Conservation (phyloP, 2,329 filamentous ascomycete species). For the Alternaria solani region DNA sequence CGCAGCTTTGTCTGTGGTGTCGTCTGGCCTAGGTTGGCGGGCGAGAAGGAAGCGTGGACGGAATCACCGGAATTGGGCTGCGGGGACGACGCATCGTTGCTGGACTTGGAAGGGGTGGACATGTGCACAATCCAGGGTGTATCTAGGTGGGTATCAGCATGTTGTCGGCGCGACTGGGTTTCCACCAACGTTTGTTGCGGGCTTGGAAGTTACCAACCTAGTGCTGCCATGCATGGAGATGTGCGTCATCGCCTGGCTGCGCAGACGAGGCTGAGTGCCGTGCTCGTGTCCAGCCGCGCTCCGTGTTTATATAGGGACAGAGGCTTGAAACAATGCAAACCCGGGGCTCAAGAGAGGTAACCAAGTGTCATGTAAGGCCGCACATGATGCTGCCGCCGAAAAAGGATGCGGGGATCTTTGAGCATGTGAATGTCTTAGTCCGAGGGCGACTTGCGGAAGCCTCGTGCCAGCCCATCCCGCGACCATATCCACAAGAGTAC, state of each 20-base stretch:
- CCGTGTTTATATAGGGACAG: not conserved
- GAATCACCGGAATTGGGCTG: slow-evolving; percentile 46
- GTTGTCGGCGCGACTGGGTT: slow-evolving; percentile 20
- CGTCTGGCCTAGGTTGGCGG: slow-evolving; percentile 75
- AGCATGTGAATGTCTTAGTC: slow-evolving; percentile 41
- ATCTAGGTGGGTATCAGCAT: slow-evolving; percentile 47
- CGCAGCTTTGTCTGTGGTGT: slow-evolving; percentile 76
- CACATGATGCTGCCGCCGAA: slow-evolving; percentile 25
- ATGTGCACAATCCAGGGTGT: slow-evolving; percentile 54
- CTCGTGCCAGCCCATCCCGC: slow-evolving; percentile 7
- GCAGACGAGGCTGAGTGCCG: slow-evolving; percentile 34
- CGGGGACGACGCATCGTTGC: slow-evolving; percentile 50
- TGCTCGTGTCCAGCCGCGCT: slow-evolving; percentile 26
- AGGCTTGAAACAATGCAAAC: not conserved
- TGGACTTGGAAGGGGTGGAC: slow-evolving; percentile 49
- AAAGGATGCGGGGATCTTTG: slow-evolving; percentile 26
- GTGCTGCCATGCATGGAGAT: slow-evolving; percentile 53
- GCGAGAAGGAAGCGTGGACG: slow-evolving; percentile 81
- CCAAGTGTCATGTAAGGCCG: slow-evolving; percentile 14
- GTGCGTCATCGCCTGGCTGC: slow-evolving; percentile 48
- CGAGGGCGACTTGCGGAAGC: slow-evolving; percentile 23
- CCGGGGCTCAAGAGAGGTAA: not conserved
- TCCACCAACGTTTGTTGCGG: slow-evolving; percentile 16
- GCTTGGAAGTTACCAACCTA: slow-evolving; percentile 46
- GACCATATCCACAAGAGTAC: not conserved